phyloP scores from a whole-genome alignment of 2,329 filamentous ascomycete genomes.

The Cladosporium cucumerinum region DNA sequence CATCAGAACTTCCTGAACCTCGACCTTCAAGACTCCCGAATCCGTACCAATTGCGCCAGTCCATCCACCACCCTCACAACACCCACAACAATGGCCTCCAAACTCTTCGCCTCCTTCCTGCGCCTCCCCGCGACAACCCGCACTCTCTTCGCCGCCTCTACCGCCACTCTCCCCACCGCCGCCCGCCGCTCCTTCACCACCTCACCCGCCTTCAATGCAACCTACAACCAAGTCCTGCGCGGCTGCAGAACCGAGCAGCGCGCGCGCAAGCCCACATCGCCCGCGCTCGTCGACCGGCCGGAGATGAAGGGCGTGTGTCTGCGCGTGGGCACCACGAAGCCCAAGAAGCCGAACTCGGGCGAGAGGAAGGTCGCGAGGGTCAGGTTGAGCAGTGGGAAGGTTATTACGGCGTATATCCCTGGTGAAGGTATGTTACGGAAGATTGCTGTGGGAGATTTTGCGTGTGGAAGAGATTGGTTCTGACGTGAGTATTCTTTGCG shows the following conservation, averaged over 20 bases:
- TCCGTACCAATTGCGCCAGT: neutral
- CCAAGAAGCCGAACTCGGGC: constrained; percentile 98
- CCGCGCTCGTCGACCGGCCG: constrained; percentile 72
- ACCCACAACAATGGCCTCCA: constrained; percentile 36
- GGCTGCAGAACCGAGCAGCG: constrained; percentile 77
- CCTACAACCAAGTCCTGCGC: constrained; percentile 52
- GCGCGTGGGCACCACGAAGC: constrained; percentile 87
- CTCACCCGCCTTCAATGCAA: constrained; percentile 40
- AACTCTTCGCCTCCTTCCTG: constrained; percentile 39
- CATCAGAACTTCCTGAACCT: constrained; percentile 11
- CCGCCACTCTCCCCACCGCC: constrained; percentile 19
- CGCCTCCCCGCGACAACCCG: constrained; percentile 33
- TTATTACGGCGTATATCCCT: constrained; percentile 91
- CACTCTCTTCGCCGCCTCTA: constrained; percentile 24
- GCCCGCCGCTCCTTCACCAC: constrained; percentile 38
- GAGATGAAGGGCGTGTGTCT: constrained; percentile 94
- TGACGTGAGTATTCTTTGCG: no score
- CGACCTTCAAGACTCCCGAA: neutral
- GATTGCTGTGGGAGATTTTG: no score
- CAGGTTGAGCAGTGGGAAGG: constrained; percentile 77
- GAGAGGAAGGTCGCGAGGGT: constrained; percentile 95
- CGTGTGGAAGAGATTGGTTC: no score
- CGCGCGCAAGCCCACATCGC: constrained; percentile 82
- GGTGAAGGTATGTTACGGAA: constrained; percentile 78
- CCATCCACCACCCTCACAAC: neutral